Base-by-base conservation (phyloP, 2,329 filamentous ascomycete species). In the Diaporthe ampelina region DNA sequence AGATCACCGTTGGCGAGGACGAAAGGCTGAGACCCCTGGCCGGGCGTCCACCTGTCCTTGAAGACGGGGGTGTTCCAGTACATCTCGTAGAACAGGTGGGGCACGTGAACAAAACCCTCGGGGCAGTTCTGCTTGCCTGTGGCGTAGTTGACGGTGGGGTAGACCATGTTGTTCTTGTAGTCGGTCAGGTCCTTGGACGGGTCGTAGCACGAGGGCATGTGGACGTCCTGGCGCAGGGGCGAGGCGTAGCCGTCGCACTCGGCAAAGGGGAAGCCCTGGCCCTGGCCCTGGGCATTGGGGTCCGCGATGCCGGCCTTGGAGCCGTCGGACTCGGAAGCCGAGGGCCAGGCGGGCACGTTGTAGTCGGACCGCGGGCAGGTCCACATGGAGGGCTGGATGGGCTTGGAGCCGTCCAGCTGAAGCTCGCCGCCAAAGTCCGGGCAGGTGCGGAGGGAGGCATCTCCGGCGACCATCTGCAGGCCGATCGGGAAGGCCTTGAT, bases 121-220 rank as follows among this genome's bases (percentile, higher is more conserved):
- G 89, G 89, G 81, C 90, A 91, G 83, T 91, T 86, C 67, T 82
- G 78, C 78, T 87, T 86, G 75, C 85, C 84, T 7, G 74, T 69
- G 5, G 72, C 54, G 77, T 85, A 83, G 70, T 83, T 80, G 4
- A 80, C 82, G 4, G 82, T 82, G n/a, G 92, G 93, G 79, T 89
- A 94, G 29, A 84, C 87, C 87, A 92, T 92, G 85, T 94, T 94
- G 77, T 86, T 88, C 79, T 88, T 85, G 85, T 90, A 91, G 83
- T 92, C 86, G 43, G 86, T 83, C 54, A 92, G 85, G 73, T 89
- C 91, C 61, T 88, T 86, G 56, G 87, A 81, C 40, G 92, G 92
- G 82, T 94, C 89, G 88, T 93, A 94, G 86, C 93, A 94, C 8
- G 91, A 92, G 8, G 93, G 93, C 84, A 94, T 93, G 85, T 93